These are phyloP conservation scores for Thyridium curvatum DNA, from an alignment of 2,329 filamentous ascomycete species.

Conservation along the genomic window DNA sequence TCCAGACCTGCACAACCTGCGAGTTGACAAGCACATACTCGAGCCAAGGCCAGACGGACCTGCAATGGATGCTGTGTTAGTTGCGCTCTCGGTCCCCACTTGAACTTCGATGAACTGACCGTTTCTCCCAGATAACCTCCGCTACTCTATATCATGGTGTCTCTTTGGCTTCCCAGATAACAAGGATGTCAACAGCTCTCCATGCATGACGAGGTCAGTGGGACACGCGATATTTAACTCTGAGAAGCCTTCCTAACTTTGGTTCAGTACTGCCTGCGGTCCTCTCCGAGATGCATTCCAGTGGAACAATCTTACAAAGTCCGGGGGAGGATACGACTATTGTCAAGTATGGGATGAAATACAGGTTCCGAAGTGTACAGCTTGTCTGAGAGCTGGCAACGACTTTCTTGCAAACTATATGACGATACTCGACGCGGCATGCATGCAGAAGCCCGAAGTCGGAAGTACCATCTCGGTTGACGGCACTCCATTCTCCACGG, in stretches of 20 bases:
- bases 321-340: constrained; percentile 43
- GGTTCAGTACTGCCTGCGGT: constrained; percentile 43
- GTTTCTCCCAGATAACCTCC: constrained; percentile 43
- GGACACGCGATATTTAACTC: background rate
- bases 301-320: constrained; percentile 41
- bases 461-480: constrained; percentile 42
- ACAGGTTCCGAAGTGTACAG: constrained; percentile 34
- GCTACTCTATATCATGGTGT: constrained; percentile 50
- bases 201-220: constrained; percentile 46
- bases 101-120: constrained; percentile 12
- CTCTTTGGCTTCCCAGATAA: constrained; percentile 44
- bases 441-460: constrained; percentile 40
- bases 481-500: constrained; percentile 45
- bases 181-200: constrained; percentile 27
- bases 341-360: constrained; percentile 41
- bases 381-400: constrained; percentile 35
- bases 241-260: constrained; percentile 14
- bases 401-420: constrained; percentile 49
- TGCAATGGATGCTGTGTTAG: constrained; percentile 50
- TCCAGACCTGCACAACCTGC: constrained; percentile 45
- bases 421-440: constrained; percentile 48
- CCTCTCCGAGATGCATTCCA: constrained; percentile 38
- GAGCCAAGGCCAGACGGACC: constrained; percentile 39
- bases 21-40: constrained; percentile 42
- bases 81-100: constrained; percentile 9